Evolutionary conservation across 805 yeast species (phyloP).

Genomic region (Pachysolen tannophilus): DNA sequence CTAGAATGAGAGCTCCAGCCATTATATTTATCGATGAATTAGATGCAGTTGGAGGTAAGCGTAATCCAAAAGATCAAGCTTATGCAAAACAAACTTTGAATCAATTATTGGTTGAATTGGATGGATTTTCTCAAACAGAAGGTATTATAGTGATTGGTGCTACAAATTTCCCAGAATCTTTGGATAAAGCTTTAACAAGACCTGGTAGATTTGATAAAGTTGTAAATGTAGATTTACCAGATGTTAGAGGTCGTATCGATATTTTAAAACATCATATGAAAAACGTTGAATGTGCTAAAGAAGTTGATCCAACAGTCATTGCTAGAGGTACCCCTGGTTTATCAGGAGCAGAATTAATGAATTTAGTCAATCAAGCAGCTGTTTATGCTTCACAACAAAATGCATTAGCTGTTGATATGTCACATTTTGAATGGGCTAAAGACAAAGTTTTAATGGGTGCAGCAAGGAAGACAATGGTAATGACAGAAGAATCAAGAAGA

Average conservation of each 20-base stretch:
- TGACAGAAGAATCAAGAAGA: constrained; percentile 88
- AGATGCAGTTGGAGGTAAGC: constrained; percentile 97
- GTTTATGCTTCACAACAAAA: constrained; percentile 90
- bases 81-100: constrained; percentile 96
- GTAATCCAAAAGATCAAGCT: constrained; percentile 97
- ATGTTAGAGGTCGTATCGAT: constrained; percentile 94
- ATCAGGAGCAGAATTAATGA: constrained; percentile 96
- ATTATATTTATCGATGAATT: constrained; percentile 95
- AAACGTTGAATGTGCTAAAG: constrained; percentile 77
- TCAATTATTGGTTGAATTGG: constrained; percentile 91
- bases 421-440: constrained; percentile 97
- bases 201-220: constrained; percentile 98
- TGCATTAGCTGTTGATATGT: constrained; percentile 85
- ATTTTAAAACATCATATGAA: constrained; percentile 87
- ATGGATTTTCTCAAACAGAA: constrained; percentile 86
- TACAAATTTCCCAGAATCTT: constrained; percentile 94
- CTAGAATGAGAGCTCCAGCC: constrained; percentile 93
- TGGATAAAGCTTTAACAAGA: constrained; percentile 95
- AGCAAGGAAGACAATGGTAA: constrained; percentile 94
- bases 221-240: constrained; percentile 93
- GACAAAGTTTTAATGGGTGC: constrained; percentile 98
- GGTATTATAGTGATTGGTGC: constrained; percentile 98
- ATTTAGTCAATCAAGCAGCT: constrained; percentile 96
- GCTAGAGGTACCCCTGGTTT: constrained; percentile 98
- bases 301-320: constrained; percentile 80